A percentile compares a stretch with the other conserved stretches of the same genome.
Evolutionary conservation across 257 asterid species (phyloP).

Genomic region (Cruciata laevipes): DNA sequence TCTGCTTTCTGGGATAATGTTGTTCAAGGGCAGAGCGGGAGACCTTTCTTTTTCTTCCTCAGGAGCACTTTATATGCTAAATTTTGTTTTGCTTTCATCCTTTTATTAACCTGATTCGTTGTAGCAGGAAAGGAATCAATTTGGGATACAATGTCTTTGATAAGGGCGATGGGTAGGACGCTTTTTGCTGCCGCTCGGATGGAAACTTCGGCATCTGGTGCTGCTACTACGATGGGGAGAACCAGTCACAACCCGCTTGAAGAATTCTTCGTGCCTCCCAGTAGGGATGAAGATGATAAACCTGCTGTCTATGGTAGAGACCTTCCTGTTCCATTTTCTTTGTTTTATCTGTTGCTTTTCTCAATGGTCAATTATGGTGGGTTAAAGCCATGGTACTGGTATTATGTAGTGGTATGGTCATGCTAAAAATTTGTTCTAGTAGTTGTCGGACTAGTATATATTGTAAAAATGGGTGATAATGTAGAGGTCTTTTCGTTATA

Average conservation of each 20-base stretch:
- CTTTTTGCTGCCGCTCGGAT: conserved; percentile 67
- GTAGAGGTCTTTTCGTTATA: background rate
- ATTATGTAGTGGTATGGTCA: background rate
- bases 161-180: conserved; percentile 53
- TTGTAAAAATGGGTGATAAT: background rate
- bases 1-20: background rate
- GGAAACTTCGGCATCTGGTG: conserved; percentile 49
- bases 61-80: background rate
- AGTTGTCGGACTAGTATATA: background rate
- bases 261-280: conserved; percentile 68
- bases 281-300: conserved; percentile 54
- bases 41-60: background rate
- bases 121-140: conserved; percentile 2
- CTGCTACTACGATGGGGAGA: conserved; percentile 33
- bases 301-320: conserved; percentile 65
- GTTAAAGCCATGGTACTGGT: background rate
- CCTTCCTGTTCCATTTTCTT: background rate
- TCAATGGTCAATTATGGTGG: background rate
- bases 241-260: conserved; percentile 51
- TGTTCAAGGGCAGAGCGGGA: background rate
- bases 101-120: background rate
- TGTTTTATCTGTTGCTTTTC: conserved; percentile 1
- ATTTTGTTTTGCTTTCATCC: background rate
- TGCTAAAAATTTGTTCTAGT: background rate
- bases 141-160: conserved; percentile 13